phyloP scores from a whole-genome alignment of 225 moss, liverwort and hornwort genomes.

The Climacium dendroides region DNA sequence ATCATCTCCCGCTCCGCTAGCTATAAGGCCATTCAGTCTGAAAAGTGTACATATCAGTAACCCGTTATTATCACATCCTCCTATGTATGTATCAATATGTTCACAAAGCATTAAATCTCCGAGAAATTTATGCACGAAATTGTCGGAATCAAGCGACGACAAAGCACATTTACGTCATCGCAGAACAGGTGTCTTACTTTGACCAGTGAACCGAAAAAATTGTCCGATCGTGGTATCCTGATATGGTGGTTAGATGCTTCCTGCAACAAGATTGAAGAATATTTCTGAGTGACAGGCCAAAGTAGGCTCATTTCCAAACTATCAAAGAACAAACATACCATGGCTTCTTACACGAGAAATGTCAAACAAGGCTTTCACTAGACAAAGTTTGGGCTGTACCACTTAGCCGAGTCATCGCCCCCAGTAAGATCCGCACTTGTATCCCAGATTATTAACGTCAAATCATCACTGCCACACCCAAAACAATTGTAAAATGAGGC shows the following conservation, averaged over 20 bases:
- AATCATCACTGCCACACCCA: conserved; percentile 65
- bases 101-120: neutral
- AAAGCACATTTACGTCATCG: neutral
- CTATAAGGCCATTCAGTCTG: conserved; percentile 74
- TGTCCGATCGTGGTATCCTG: conserved; percentile 92
- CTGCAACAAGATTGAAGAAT: conserved; percentile 24
- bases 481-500: neutral
- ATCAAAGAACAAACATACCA: neutral
- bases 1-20: conserved; percentile 84
- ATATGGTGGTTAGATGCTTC: conserved; percentile 73
- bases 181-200: conserved; percentile 24
- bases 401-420: conserved; percentile 27
- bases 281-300: neutral
- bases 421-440: conserved; percentile 40
- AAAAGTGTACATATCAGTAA: neutral
- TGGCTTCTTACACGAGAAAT: neutral
- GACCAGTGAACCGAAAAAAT: conserved; percentile 93
- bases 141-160: neutral
- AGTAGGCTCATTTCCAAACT: neutral
- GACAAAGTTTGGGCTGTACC: conserved; percentile 18
- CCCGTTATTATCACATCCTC: neutral
- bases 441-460: conserved; percentile 82
- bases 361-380: neutral
- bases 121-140: neutral
- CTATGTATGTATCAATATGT: neutral